Percentiles rank a stretch among this genome's conserved stretches.
phyloP scores from a whole-genome alignment of 305 asterid genomes.

The Striga hermonthica region DNA sequence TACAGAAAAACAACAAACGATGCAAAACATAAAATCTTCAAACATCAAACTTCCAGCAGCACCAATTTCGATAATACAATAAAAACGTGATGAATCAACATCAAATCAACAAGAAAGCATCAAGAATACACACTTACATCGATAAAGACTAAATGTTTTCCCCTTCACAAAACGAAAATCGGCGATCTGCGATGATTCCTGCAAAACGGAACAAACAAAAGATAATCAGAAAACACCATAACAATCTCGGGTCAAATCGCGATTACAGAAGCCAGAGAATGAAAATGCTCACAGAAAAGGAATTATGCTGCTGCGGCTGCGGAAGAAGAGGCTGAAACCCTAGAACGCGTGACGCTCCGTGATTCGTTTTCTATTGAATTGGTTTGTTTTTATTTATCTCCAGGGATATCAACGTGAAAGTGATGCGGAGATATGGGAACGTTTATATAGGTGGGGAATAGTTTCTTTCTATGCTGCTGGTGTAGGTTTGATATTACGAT shows the following conservation, averaged over 20 bases:
- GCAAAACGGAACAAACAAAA: neutral
- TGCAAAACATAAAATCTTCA: neutral
- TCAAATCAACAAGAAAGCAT: neutral
- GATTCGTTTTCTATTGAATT: neutral
- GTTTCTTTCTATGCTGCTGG: neutral
- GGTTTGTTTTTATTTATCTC: neutral
- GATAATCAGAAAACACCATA: neutral
- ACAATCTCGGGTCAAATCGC: neutral
- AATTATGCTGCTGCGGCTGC: neutral
- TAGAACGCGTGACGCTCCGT: neutral
- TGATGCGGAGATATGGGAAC: neutral
- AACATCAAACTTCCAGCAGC: too few relatives aligned
- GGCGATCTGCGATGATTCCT: neutral
- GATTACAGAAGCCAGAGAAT: neutral
- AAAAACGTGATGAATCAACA: neutral
- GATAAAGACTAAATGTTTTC: neutral
- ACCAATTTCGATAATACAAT: too few relatives aligned
- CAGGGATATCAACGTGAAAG: neutral
- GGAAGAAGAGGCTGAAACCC: neutral
- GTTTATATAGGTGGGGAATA: neutral
- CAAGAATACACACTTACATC: neutral
- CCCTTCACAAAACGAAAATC: neutral
- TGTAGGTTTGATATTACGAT: neutral
- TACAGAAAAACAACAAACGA: neutral
- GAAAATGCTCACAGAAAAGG: neutral